phyloP scores from a whole-genome alignment of 2,329 filamentous ascomycete species.

The Xylariaceae sp. region DNA sequence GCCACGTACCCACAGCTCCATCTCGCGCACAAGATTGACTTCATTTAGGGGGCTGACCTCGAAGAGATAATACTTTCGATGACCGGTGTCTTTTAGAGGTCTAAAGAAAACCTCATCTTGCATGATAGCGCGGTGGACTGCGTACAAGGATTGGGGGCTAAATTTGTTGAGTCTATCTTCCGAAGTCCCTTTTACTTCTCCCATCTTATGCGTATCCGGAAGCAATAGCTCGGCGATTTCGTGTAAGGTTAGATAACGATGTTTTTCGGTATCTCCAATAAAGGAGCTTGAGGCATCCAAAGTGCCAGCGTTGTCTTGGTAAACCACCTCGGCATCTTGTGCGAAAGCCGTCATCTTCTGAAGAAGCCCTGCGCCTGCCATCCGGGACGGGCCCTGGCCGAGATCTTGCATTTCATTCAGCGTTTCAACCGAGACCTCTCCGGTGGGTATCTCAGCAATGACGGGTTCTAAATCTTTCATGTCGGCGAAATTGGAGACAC shows the following conservation, averaged over 20 bases:
- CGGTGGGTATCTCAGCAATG: conserved; percentile 32
- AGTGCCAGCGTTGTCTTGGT: conserved; percentile 42
- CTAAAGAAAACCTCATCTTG: conserved; percentile 59
- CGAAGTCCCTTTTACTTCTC: no score
- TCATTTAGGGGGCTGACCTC: conserved; percentile 56
- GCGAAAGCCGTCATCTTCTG: conserved; percentile 44
- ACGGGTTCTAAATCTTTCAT: conserved; percentile 38
- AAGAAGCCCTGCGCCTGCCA: conserved; percentile 39
- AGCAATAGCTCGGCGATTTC: conserved; percentile 46
- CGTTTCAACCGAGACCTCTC: conserved; percentile 20
- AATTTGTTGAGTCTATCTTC: conserved; percentile 34
- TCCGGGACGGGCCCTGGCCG: conserved; percentile 37
- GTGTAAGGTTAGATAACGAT: conserved; percentile 45
- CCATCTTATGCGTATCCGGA: conserved; percentile 27
- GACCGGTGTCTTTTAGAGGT: conserved; percentile 43
- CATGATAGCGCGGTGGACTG: conserved; percentile 62
- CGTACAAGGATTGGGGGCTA: conserved; percentile 54
- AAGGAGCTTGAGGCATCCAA: conserved; percentile 42
- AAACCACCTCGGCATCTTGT: conserved; percentile 37
- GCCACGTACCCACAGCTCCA: conserved; percentile 48
- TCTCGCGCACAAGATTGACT: conserved; percentile 44
- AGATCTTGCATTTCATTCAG: conserved; percentile 36
- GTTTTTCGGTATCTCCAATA: conserved; percentile 32
- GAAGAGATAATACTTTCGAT: conserved; percentile 53
- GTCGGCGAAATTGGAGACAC: conserved; percentile 42